These are phyloP conservation scores for Ochromonas danica DNA, from an alignment of 108 stramenopile species.

Conservation along the genomic window DNA sequence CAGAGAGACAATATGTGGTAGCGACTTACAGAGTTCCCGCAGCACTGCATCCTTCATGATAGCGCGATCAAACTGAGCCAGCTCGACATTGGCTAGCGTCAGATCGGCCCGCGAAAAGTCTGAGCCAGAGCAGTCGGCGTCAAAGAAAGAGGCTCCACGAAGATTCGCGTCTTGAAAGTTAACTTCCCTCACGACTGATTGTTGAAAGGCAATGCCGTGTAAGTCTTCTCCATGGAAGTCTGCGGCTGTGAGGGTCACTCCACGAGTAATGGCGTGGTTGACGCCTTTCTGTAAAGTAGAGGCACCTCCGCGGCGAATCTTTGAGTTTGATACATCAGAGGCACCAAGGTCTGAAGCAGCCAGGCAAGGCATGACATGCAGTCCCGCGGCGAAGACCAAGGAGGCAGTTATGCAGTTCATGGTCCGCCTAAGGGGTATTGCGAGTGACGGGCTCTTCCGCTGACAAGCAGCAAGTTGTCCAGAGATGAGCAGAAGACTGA, in stretches of 20 bases:
- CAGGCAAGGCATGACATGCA: too few relatives aligned
- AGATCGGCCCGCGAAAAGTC: constrained; percentile 50
- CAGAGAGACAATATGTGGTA: not conserved
- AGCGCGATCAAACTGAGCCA: constrained; percentile 58
- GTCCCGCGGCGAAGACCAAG: too few relatives aligned
- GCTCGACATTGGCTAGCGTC: constrained; percentile 68
- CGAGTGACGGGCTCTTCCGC: too few relatives aligned
- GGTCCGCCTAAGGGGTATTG: too few relatives aligned
- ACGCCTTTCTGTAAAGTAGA: not conserved
- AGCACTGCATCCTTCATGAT: constrained; percentile 70
- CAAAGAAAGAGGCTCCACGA: constrained; percentile 79
- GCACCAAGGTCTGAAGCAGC: not conserved
- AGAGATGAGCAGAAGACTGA: too few relatives aligned
- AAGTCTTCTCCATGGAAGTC: constrained; percentile 75
- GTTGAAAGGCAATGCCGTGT: constrained; percentile 91
- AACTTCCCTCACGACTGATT: constrained; percentile 78
- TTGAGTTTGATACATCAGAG: not conserved
- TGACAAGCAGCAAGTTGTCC: too few relatives aligned
- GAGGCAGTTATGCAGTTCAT: too few relatives aligned
- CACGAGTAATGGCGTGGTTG: constrained; percentile 73
- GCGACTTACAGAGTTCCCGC: constrained; percentile 69
- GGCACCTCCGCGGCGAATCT: not conserved
- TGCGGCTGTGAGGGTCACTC: constrained; percentile 77
- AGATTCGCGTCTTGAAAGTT: constrained; percentile 77
- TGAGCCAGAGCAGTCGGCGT: constrained; percentile 81